phyloP scores from a whole-genome alignment of 768 basidiomycete genomes.

The Grammothele lineata region DNA sequence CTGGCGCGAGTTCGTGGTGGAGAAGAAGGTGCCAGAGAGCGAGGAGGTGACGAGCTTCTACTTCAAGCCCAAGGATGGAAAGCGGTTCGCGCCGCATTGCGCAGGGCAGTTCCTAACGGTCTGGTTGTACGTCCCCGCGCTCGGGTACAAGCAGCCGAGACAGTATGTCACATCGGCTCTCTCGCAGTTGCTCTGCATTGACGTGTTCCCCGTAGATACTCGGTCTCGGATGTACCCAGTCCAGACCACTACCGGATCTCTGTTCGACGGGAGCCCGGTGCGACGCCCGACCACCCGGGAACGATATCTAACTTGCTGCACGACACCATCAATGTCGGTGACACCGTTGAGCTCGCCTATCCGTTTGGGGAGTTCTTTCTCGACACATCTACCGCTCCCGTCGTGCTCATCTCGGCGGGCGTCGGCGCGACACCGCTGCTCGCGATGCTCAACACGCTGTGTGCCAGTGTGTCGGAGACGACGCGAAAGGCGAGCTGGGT shows the following conservation, averaged over 20 bases:
- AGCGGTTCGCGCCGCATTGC: slow-evolving; percentile 12
- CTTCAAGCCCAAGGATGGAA: slow-evolving; percentile 18
- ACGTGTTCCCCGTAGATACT: too few species aligned
- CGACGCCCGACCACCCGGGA: slow-evolving; percentile 18
- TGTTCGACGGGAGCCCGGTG: slow-evolving; percentile 20
- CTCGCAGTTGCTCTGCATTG: too few species aligned
- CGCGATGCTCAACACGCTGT: slow-evolving; percentile 23
- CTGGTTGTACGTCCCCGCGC: slow-evolving; percentile 17
- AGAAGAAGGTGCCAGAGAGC: slow-evolving; percentile 16
- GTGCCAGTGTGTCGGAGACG: background rate
- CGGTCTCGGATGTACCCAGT: slow-evolving; percentile 20
- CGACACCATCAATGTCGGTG: slow-evolving; percentile 18
- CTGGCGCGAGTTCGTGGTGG: slow-evolving; percentile 20
- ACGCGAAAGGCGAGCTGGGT: slow-evolving; percentile 16
- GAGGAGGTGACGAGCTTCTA: slow-evolving; percentile 24
- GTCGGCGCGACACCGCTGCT: slow-evolving; percentile 23
- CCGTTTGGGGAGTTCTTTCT: slow-evolving; percentile 26
- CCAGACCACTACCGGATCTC: slow-evolving; percentile 21
- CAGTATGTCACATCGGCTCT: slow-evolving; percentile 13
- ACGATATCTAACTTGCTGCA: slow-evolving; percentile 24
- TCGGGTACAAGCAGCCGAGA: slow-evolving; percentile 17
- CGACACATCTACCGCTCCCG: slow-evolving; percentile 17
- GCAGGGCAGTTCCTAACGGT: slow-evolving; percentile 24
- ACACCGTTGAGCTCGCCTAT: slow-evolving; percentile 16
- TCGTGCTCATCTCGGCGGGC: slow-evolving; percentile 23